Conservation (phyloP, 768 basidiomycete species). For the Amanita inopinata region DNA sequence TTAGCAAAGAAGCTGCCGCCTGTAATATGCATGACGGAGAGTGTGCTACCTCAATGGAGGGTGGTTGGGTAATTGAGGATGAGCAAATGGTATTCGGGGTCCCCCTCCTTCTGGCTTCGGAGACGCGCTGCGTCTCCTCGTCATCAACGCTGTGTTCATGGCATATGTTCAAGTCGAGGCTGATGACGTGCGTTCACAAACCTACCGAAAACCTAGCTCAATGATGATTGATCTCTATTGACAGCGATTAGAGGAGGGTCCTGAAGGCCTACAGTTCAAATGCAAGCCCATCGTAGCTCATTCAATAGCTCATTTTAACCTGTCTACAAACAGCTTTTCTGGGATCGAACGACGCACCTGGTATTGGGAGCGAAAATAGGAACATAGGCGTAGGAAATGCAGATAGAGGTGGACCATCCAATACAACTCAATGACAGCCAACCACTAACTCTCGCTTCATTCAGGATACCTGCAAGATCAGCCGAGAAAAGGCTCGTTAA, state of each 20-base stretch:
- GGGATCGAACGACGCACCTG: constrained; percentile 29
- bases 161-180: constrained; percentile 65
- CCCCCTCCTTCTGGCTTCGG: no score
- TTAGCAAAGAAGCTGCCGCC: neutral
- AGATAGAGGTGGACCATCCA: constrained; percentile 30
- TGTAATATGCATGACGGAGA: no score
- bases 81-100: no score
- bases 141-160: constrained; percentile 33
- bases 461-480: constrained; percentile 61
- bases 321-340: constrained; percentile 41
- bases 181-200: constrained; percentile 45
- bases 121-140: no score
- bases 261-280: constrained; percentile 65
- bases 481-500: constrained; percentile 33
- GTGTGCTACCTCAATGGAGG: no score
- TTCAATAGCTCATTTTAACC: neutral
- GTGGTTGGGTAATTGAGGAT: no score
- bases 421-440: neutral
- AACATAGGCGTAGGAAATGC: constrained; percentile 37
- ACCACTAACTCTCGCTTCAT: neutral
- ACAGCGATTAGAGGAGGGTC: constrained; percentile 55
- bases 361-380: constrained; percentile 18
- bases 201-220: neutral
- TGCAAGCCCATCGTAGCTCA: constrained; percentile 27
- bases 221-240: constrained; percentile 1